Base-by-base conservation (phyloP, 768 basidiomycete genomes). In the Erythrobasidium yunnanense region DNA sequence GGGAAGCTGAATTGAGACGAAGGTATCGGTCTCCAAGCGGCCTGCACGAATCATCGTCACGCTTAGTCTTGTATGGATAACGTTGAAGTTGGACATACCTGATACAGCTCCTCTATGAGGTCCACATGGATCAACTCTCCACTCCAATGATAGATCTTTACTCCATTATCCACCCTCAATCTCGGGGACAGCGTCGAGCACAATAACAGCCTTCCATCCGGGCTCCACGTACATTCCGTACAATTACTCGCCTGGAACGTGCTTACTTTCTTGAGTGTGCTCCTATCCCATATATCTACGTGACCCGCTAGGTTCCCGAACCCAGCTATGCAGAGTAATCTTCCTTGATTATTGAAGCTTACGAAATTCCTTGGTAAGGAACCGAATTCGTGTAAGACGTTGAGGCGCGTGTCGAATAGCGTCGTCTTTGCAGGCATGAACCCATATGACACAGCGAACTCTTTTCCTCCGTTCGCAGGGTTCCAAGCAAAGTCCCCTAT, bases 401-500 rank as follows among this genome's bases (percentile, higher is more conserved):
- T 85, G 55, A 90, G 88, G 55, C 91, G 87, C 69, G 87, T 84
- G 75, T 97, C 91, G 73, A 96, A 95, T 11, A 96, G 76, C 81
- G 87, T 85, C 0, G 85, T 84, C 76, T 93, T 91, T 2, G 95
- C 89, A 3, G 93, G 95, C 90, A 96, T 96, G 74, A 83, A 99
- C 73, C 95, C 93, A 74, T 96, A 97, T 27, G 90, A 87, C 34
- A 96, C 91, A 51, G 85, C 85, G 74, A 99, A 99, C 77, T 99
- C 95, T 77, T 92, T 90, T 55, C 89, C 90, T 71, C 90, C 91
- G 49, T 55, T 71, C 46, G 72, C 70, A 6, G 95, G 90, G 70
- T 85, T 90, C 95, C 95, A 99, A 17, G 83, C 78, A 68, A 93
- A 95, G 75, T 97, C 95, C 73, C 95, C 91, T 69, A 99, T 90